These are phyloP conservation scores for Fraxinus sp. DNA, from an alignment of 305 asterid genomes.

Conservation along the genomic window DNA sequence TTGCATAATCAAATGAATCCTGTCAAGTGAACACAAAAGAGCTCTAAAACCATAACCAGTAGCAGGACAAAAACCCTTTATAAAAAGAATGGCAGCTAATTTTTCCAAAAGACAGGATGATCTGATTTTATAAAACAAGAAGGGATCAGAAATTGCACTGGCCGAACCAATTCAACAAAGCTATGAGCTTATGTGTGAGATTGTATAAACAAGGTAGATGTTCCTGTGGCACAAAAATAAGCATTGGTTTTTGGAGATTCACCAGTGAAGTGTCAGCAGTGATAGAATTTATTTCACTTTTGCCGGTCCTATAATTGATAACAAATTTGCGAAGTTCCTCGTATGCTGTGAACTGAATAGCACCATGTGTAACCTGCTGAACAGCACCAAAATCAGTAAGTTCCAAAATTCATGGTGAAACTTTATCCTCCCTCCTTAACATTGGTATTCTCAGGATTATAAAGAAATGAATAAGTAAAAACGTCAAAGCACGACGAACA, in stretches of 20 bases:
- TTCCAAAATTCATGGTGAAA: slow-evolving; percentile 6
- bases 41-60: slow-evolving; percentile 9
- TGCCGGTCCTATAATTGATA: slow-evolving; percentile 41
- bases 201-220: not conserved
- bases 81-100: slow-evolving; percentile 1
- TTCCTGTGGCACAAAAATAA: slow-evolving; percentile 14
- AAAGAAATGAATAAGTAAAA: not conserved
- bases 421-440: not conserved
- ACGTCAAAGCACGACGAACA: not conserved
- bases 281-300: slow-evolving; percentile 29
- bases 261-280: slow-evolving; percentile 55
- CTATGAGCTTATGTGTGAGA: not conserved
- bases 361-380: slow-evolving; percentile 97
- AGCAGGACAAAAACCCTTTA: slow-evolving; percentile 5
- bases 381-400: slow-evolving; percentile 29
- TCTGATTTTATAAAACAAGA: not conserved
- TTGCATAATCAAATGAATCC: slow-evolving; percentile 85
- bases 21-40: slow-evolving; percentile 31
- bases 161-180: not conserved
- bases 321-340: slow-evolving; percentile 80
- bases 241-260: slow-evolving; percentile 36
- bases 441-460: not conserved
- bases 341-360: slow-evolving; percentile 90
- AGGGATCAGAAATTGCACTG: not conserved
- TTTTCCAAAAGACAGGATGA: not conserved